Base-by-base conservation (phyloP, 129 eudicot genomes). In the Gnaphalium uliginosum region DNA sequence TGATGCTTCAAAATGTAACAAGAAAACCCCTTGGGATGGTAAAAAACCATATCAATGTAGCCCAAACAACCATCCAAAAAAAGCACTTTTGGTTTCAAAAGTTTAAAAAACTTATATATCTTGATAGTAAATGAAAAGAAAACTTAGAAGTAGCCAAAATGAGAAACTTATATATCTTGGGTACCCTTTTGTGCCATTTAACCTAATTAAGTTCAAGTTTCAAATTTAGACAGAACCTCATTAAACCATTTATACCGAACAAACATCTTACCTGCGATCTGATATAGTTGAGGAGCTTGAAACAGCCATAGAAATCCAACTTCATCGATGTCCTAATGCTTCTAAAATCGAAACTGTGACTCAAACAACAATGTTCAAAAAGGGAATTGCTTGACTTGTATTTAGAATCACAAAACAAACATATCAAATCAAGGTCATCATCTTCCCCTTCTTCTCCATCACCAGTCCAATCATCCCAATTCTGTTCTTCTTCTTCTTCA, bases 281-380 rank as follows among this genome's bases (percentile, higher is more conserved):
- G 58, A 94, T 73, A 78, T 87, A 94, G 71, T 94, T 94, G 78
- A 94, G 72, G 82, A 94, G 97, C 96, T 88, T 94, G 26, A 94
- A 77, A 77, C 85, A 82, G 0, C 75, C 89, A 58, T 94, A 90
- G 71, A 90, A 88, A 76, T 94, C 92, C 96, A 94, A 80, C 0
- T 10, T 68, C 33, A 85, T 26, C 2, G 74, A 43, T 19, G 68
- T 85, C 89, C 72, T 88, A 27, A 94, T 61, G 26, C 71, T 75
- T n/a, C 62, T 25, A 68, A 90, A 88, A 81, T 94, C 84, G 32
- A 90, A 94, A 18, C 21, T 0, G 70, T 94, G 98, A 25, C 22
- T 68, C 3, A 70, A 63, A 21, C 27, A 23, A 69, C 97, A 94
- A 71, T 94, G 98, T 18, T 87, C 66, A 37, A 94, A 89, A 14